Percentiles rank a stretch among this genome's conserved stretches.
phyloP scores from a whole-genome alignment of 2,329 filamentous ascomycete genomes.

The Aspergillus carbonarius region DNA sequence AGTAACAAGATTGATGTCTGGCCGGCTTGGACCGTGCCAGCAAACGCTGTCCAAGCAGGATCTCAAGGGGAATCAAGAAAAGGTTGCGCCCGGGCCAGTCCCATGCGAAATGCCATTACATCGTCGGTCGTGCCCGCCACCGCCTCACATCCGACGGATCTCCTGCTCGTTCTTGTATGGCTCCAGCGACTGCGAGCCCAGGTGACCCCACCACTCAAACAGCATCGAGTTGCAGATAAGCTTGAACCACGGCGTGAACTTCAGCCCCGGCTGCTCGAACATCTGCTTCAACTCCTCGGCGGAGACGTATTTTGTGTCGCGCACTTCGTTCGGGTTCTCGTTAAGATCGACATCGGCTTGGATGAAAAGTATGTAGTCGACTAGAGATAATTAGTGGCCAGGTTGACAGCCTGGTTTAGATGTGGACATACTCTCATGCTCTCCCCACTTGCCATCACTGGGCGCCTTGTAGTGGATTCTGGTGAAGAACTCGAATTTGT shows the following conservation, averaged over 20 bases:
- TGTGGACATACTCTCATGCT: constrained; percentile 81
- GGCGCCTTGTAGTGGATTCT: constrained; percentile 98
- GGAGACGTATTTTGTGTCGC: constrained; percentile 79
- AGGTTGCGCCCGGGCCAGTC: not conserved
- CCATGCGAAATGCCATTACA: not conserved
- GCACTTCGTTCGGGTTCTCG: constrained; percentile 83
- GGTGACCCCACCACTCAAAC: constrained; percentile 93
- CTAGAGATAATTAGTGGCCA: constrained; percentile 46
- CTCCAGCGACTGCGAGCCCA: constrained; percentile 72
- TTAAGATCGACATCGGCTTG: constrained; percentile 79
- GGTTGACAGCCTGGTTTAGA: not conserved
- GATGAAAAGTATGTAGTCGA: constrained; percentile 99
- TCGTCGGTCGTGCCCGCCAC: constrained; percentile 5
- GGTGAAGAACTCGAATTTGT: constrained; percentile 90
- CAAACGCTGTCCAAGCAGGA: not conserved
- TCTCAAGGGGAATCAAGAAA: constrained; percentile 6
- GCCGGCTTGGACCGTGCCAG: no score
- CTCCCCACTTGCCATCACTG: constrained; percentile 96
- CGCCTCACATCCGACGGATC: constrained; percentile 73
- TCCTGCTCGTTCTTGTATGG: constrained; percentile 82
- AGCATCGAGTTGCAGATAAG: constrained; percentile 97
- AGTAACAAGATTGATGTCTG: no score
- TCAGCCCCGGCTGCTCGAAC: constrained; percentile 76
- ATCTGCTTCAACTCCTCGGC: constrained; percentile 78
- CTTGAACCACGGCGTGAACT: constrained; percentile 99